Conservation (phyloP, 1,139 yeast genomes). For the Saccharomycopsis crataegensis region DNA sequence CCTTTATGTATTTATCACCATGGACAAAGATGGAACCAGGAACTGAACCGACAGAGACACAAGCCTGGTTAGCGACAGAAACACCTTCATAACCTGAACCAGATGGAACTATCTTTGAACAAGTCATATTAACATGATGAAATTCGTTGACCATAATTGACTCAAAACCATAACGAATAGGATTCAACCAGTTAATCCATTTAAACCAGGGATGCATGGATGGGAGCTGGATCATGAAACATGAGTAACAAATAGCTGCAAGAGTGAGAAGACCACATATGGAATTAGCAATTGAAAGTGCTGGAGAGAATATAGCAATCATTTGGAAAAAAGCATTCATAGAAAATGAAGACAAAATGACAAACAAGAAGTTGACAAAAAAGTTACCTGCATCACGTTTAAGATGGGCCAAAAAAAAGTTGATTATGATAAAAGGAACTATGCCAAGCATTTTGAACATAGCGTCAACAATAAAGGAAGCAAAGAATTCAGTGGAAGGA, state of each 20-base stretch:
- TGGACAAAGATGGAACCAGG: conserved; percentile 34
- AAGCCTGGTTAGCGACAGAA: conserved; percentile 36
- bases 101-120: conserved; percentile 42
- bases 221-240: conserved; percentile 49
- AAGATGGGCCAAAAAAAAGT: conserved; percentile 46
- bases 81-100: conserved; percentile 44
- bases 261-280: conserved; percentile 43
- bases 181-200: conserved; percentile 55
- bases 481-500: conserved; percentile 52
- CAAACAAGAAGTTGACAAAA: conserved; percentile 43
- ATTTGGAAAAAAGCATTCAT: conserved; percentile 43
- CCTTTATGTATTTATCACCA: conserved; percentile 39
- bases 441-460: conserved; percentile 44
- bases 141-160: conserved; percentile 50
- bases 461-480: conserved; percentile 37
- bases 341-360: conserved; percentile 33
- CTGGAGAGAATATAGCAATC: conserved; percentile 40
- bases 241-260: conserved; percentile 44
- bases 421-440: conserved; percentile 36
- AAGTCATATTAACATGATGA: conserved; percentile 47
- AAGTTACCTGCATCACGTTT: conserved; percentile 47
- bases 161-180: conserved; percentile 51
- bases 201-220: conserved; percentile 61
- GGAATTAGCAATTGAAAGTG: conserved; percentile 45
- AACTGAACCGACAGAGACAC: conserved; percentile 42